Percentiles rank a stretch among this genome's conserved stretches.
These are phyloP conservation scores for Citrullus amarus DNA, from an alignment of 306 rosid genomes.

Conservation along the genomic window DNA sequence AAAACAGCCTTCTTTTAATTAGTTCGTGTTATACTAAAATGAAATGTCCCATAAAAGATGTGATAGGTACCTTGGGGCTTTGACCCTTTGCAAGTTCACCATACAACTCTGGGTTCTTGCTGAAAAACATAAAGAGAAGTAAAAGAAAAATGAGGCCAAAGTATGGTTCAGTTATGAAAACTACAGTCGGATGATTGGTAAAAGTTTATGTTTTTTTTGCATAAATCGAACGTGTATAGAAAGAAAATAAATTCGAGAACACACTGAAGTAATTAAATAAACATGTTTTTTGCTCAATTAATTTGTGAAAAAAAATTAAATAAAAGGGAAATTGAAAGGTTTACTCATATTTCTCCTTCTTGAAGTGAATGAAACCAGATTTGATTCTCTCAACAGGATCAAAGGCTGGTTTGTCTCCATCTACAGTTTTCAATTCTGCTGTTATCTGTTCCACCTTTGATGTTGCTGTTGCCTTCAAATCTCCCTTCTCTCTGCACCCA, in stretches of 20 bases:
- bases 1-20: not conserved
- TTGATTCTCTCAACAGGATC: conserved; percentile 77
- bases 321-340: conserved; percentile 7
- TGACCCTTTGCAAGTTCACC: conserved; percentile 93
- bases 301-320: no score
- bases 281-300: not conserved
- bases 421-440: conserved; percentile 38
- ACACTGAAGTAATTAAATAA: not conserved
- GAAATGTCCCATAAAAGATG: not conserved
- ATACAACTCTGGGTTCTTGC: conserved; percentile 67
- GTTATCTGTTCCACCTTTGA: conserved; percentile 71
- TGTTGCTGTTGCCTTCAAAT: conserved; percentile 51
- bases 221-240: not conserved
- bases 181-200: not conserved
- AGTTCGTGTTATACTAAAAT: not conserved
- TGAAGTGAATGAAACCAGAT: conserved; percentile 64
- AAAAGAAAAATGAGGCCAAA: not conserved
- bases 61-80: conserved; percentile 59
- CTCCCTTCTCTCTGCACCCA: conserved; percentile 53
- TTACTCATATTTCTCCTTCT: conserved; percentile 92
- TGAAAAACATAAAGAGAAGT: conserved; percentile 18
- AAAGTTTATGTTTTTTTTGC: not conserved
- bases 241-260: not conserved
- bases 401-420: conserved; percentile 19
- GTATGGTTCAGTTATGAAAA: not conserved